These are phyloP conservation scores for Argentina anserina DNA, from an alignment of 306 rosid species.

Conservation along the genomic window DNA sequence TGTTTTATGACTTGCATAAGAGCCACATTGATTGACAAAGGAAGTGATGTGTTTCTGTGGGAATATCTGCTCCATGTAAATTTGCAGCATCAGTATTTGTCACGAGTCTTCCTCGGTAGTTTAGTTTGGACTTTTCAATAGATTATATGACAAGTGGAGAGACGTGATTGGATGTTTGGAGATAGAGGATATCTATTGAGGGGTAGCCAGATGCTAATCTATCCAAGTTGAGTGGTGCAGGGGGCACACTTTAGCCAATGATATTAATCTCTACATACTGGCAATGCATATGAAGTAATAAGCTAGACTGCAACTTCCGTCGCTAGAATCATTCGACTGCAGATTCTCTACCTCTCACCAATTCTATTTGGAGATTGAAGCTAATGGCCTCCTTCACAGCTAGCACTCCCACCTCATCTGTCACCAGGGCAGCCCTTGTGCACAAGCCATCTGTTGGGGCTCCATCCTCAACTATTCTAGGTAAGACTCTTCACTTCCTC, in stretches of 20 bases:
- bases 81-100: not conserved
- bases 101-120: not conserved
- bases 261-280: slow-evolving; percentile 29
- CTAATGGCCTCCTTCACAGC: slow-evolving; percentile 80
- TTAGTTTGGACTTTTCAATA: not conserved
- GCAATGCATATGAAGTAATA: slow-evolving; percentile 25
- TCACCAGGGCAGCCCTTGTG: slow-evolving; percentile 46
- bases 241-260: slow-evolving; percentile 17
- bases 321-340: slow-evolving; percentile 8
- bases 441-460: slow-evolving; percentile 45
- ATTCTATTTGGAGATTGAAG: slow-evolving; percentile 12
- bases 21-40: not conserved
- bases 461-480: slow-evolving; percentile 64
- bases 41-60: not conserved
- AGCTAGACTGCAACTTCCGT: not conserved
- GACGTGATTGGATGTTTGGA: slow-evolving; percentile 33
- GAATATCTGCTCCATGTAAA: not conserved
- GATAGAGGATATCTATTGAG: slow-evolving; percentile 61
- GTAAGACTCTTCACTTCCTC: slow-evolving; percentile 29
- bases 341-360: slow-evolving; percentile 17
- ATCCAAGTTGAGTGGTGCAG: slow-evolving; percentile 58
- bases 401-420: slow-evolving; percentile 42
- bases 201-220: slow-evolving; percentile 31
- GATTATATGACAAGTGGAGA: slow-evolving; percentile 56
- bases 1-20: not conserved